Evolutionary conservation across 768 basidiomycete genomes (phyloP).

Genomic region (Kockovaella imperatae): DNA sequence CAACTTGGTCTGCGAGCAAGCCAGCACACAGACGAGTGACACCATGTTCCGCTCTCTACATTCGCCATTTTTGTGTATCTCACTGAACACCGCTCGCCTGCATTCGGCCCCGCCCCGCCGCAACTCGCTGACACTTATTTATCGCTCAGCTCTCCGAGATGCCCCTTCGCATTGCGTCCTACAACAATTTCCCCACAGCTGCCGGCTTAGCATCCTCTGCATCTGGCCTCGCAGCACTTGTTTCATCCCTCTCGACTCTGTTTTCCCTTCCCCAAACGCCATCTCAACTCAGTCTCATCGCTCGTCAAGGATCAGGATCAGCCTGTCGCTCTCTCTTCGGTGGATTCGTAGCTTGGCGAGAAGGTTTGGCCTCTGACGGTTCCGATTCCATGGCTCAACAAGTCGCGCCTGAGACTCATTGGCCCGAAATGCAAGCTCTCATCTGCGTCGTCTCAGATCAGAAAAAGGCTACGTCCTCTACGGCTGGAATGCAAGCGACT

Average conservation of each 20-base stretch:
- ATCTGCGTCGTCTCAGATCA: slow-evolving; percentile 93
- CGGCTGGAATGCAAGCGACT: slow-evolving; percentile 94
- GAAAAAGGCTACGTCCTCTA: slow-evolving; percentile 93
- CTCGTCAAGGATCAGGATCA: slow-evolving; percentile 94
- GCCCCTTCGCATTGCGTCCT: slow-evolving; percentile 79
- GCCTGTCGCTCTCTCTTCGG: slow-evolving; percentile 97
- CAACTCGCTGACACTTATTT: too few relatives aligned
- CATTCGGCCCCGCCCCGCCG: too few relatives aligned
- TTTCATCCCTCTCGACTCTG: slow-evolving; percentile 76
- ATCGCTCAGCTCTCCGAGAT: slow-evolving; percentile 58
- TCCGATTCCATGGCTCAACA: slow-evolving; percentile 80
- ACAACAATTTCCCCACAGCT: slow-evolving; percentile 98
- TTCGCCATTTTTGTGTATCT: too few relatives aligned
- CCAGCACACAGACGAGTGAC: too few relatives aligned
- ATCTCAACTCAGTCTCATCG: slow-evolving; percentile 80
- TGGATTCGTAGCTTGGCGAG: slow-evolving; percentile 93
- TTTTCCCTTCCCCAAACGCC: slow-evolving; percentile 71
- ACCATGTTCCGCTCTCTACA: too few relatives aligned
- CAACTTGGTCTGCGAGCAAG: too few relatives aligned
- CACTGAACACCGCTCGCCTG: too few relatives aligned
- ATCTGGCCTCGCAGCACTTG: slow-evolving; percentile 91
- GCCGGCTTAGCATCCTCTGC: slow-evolving; percentile 97
- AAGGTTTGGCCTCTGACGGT: slow-evolving; percentile 61
- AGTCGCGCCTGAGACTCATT: slow-evolving; percentile 74
- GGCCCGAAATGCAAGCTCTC: slow-evolving; percentile 93